Conservation (phyloP, 2,329 filamentous ascomycete genomes). For the Calonectria multiphialidica region DNA sequence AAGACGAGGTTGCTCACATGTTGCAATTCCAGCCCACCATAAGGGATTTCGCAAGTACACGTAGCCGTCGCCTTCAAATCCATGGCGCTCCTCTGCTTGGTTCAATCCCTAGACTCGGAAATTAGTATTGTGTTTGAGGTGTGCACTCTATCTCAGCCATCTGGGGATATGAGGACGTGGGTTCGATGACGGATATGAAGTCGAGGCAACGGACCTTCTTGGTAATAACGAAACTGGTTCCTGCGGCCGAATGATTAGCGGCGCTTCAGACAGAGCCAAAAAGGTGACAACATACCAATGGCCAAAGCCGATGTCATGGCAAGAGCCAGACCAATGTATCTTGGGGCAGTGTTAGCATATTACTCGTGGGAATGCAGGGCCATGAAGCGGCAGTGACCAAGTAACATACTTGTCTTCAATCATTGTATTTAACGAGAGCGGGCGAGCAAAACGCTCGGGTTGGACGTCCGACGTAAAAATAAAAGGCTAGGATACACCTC, state of each 20-base stretch:
- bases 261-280: not conserved
- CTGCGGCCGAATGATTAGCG: slow-evolving; percentile 58
- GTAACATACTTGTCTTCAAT: slow-evolving; percentile 54
- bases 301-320: slow-evolving; percentile 81
- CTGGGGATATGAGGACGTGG: not conserved
- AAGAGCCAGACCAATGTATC: slow-evolving; percentile 82
- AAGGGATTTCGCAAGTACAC: slow-evolving; percentile 94
- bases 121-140: slow-evolving; percentile 26
- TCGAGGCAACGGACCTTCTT: slow-evolving; percentile 79
- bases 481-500: slow-evolving; percentile 25
- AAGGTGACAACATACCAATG: slow-evolving; percentile 70
- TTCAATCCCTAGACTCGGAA: slow-evolving; percentile 76
- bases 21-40: slow-evolving; percentile 96
- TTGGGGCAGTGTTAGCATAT: slow-evolving; percentile 49
- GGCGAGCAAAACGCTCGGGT: slow-evolving; percentile 33
- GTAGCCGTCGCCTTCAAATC: slow-evolving; percentile 96
- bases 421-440: slow-evolving; percentile 44
- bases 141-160: not conserved
- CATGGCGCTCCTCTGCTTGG: slow-evolving; percentile 90
- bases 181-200: not conserved
- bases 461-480: not conserved
- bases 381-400: not conserved
- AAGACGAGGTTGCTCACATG: slow-evolving; percentile 69
- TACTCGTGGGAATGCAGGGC: not conserved
- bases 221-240: slow-evolving; percentile 97